Base-by-base conservation (phyloP, 148 eudicot species). In the Dianthus caryophyllus region DNA sequence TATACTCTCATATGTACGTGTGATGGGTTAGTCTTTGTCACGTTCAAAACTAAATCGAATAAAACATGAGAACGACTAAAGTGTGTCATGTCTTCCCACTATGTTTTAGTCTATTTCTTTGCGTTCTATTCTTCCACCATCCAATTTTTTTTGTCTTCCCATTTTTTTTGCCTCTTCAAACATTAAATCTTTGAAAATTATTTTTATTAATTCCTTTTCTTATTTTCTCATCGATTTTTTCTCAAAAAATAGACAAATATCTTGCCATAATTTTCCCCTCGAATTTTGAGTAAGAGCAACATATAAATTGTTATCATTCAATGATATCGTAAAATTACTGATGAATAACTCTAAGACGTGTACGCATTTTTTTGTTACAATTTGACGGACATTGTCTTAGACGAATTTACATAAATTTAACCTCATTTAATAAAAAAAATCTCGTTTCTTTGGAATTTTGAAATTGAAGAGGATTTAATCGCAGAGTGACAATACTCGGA, bases 71-170 rank as follows among this genome's bases (percentile, higher is more conserved):
- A 20, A n/a, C n/a, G n/a, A n/a, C 15, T 39, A 59, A 24, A 15
- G 18, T 46, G 10, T 68, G 14, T 64, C 41, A 65, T 76, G 59
- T 66, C 75, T 64, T 71, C 50, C 75, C 79, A 71, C 79, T 71
- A 76, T 52, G 57, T 66, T 24, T 61, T 33, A 17, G 59, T 31
- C 58, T 25, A 17, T 69, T 63, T 67, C 64, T 56, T 63, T 43
- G 66, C 66, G n/a, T n/a, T 44, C 44, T 0, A 63, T 63, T 63
- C 18, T 61, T 36, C 71, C 21, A n/a, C 72, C 75, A 61, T 67
- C 50, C 68, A 59, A 64, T 18, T 30, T 66, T 60, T 30, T 60
- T 30, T 68, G 10, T 38, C 22, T 50, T 41, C 49, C 39, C 12
- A 24, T 64, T 66, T 50, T 61, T 66, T 43, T 1, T 4, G 9